A percentile compares a stretch with the other conserved stretches of the same genome.
Conservation (phyloP, 352 stramenopile species). For the Phytophthora ohioensis region DNA sequence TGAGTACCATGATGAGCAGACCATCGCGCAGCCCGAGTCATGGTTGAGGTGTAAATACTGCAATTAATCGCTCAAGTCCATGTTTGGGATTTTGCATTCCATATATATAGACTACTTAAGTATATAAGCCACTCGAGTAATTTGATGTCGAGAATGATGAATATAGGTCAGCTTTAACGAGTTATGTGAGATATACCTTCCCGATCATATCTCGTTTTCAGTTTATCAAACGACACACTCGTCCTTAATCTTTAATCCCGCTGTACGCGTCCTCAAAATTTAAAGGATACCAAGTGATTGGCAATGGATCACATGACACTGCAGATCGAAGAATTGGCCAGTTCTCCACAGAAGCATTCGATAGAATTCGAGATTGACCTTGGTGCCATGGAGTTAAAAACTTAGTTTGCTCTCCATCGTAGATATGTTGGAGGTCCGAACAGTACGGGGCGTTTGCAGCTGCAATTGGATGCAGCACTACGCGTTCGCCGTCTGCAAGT, state of each 20-base stretch:
- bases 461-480: not conserved
- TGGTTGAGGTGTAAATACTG: not conserved
- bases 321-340: conserved; percentile 4
- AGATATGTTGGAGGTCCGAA: conserved; percentile 17
- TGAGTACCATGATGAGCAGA: not conserved
- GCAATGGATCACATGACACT: conserved; percentile 7
- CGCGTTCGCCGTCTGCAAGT: not conserved
- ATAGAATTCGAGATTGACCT: conserved; percentile 8
- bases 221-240: not conserved
- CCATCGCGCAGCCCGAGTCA: not conserved
- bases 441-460: conserved; percentile 25
- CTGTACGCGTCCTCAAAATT: conserved; percentile 21
- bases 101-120: not conserved
- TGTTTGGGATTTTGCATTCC: not conserved
- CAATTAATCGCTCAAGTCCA: not conserved
- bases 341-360: conserved; percentile 9
- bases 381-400: conserved; percentile 8
- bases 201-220: no score
- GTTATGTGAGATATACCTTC: no score
- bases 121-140: no score
- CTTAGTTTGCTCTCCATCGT: conserved; percentile 1
- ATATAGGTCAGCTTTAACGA: no score
- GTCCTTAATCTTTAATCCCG: conserved; percentile 8
- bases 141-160: no score
- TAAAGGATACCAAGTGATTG: conserved; percentile 26